Evolutionary conservation across 2,329 filamentous ascomycete species (phyloP), one percentile per base, ranked within the genome.

Genomic region (Aureobasidium sp.): DNA sequence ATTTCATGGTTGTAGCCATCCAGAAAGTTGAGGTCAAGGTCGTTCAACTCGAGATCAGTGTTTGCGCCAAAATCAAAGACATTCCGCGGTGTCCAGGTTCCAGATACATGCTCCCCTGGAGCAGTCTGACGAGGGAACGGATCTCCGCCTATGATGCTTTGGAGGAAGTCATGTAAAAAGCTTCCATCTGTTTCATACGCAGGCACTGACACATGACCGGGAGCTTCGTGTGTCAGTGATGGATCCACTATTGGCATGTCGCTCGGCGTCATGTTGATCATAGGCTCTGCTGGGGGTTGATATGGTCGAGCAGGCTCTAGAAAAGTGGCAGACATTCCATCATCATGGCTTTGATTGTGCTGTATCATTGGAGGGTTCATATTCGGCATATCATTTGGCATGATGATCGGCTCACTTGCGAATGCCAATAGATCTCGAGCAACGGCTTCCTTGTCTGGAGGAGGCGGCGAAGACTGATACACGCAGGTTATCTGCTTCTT

Each of bases 401-500:
- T 41, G 8, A 22, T 24, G n/a, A 51, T 19, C 3, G 48, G 25
- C 10, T 40, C 48, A 14, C 37, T 51, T 19, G 42, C 42, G 19
- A 47, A 42, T 6, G 35, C 38, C 38, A 49, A 24, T 5, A 54
- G 19, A 19, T 54, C 42, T 30, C 38, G 16, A 27, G 52, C 52
- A n/a, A 45, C 52, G 11, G 25, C 16, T 21, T 53, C 50, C 10
- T 52, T 54, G 19, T 49, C 42, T 14, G 40, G 42, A 6, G 35
- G 35, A 4, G 34, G 57, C 17, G 55, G 45, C 1, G 39, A 51
- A 6, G 25, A n/a, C 61, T 59, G 66, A 54, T 63, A 67, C 54
- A 67, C 66, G 53, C 76, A 79, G 5, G 63, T 58, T 17, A 78
- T 70, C 58, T 70, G 70, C 58, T 74, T 76, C 59, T 74, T 74